A percentile compares a stretch with the other conserved stretches of the same genome.
phyloP scores from a whole-genome alignment of 257 asterid species.

The Nicotiana knightiana region DNA sequence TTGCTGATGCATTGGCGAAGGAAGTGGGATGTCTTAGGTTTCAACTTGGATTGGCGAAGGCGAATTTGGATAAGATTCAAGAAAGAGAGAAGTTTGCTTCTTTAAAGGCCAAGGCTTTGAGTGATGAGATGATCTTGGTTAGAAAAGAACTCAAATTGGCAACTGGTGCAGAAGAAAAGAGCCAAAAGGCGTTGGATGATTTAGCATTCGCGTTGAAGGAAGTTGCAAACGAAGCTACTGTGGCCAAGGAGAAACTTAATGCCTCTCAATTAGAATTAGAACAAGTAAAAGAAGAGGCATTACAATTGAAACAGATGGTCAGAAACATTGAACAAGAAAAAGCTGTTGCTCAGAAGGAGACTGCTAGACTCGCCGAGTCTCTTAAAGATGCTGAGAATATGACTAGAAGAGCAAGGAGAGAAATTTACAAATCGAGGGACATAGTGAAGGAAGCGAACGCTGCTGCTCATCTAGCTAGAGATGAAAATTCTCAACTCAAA shows the following conservation, averaged over 20 bases:
- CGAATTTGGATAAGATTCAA: conserved; percentile 15
- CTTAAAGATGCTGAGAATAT: conserved; percentile 43
- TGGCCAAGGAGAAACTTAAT: conserved; percentile 38
- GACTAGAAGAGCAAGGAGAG: conserved; percentile 48
- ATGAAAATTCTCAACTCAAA: conserved; percentile 14
- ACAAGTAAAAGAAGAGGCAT: conserved; percentile 33
- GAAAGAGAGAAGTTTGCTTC: conserved; percentile 33
- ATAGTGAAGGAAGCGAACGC: conserved; percentile 37
- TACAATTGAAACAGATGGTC: conserved; percentile 33
- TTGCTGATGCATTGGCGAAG: background rate
- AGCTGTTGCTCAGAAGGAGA: conserved; percentile 44
- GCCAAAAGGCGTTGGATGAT: conserved; percentile 79
- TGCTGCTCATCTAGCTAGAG: background rate
- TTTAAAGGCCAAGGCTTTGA: conserved; percentile 3
- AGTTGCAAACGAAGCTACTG: conserved; percentile 57
- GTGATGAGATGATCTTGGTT: conserved; percentile 29
- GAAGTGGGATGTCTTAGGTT: conserved; percentile 17
- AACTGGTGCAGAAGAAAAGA: conserved; percentile 58
- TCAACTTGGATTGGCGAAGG: conserved; percentile 30
- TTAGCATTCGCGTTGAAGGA: conserved; percentile 69
- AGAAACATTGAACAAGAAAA: conserved; percentile 52
- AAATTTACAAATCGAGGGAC: conserved; percentile 51
- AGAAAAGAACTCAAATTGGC: conserved; percentile 52
- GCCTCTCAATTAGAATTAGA: conserved; percentile 32
- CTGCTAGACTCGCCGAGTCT: conserved; percentile 30